Evolutionary conservation across 108 stramenopile species (phyloP), one percentile per base, ranked within the genome.

Genomic region (Mayamaea pseudoterrestris): DNA sequence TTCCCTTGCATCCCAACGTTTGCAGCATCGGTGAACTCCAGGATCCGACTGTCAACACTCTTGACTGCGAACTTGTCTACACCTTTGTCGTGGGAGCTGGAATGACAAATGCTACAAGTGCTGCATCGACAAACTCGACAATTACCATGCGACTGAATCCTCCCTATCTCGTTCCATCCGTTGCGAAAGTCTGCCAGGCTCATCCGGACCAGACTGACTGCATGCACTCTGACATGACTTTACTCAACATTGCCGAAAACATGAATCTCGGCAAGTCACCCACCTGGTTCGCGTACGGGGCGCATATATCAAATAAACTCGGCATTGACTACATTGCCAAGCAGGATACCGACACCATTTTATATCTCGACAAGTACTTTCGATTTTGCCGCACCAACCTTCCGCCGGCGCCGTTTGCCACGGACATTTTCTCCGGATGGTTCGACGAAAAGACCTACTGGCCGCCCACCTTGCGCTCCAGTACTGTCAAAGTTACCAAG

Each of bases 191-290:
- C n/a, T n/a, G n/a, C n/a, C n/a, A n/a, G n/a, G n/a, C n/a, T n/a
- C n/a, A n/a, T 23, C 8, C 28, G 27, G 23, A 2, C 5, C 1
- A 6, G 30, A 18, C 4, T 2, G 6, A n/a, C n/a, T n/a, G n/a
- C n/a, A n/a, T n/a, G n/a, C 32, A 34, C n/a, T 16, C 57, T 1
- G 69, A 63, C 41, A 28, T 50, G 0, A 30, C 62, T 3, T 56
- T 57, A 22, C 25, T 71, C 8, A 65, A 71, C 29, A 65, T 71
- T 47, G 40, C 34, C 13, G 71, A 73, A 57, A 73, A 73, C 24
- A 47, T 62, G 53, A 41, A 58, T 20, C 62, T 63, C 22, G 71
- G 71, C 4, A 72, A 72, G 48, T 47, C 51, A 25, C 51, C 36
- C 0, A 66, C 71, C 18, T 72, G 60, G 50, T 63, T 66, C 35